A percentile compares a stretch with the other conserved stretches of the same genome.
Conservation (phyloP, 305 asterid species). For the Fraxinus greggii region DNA sequence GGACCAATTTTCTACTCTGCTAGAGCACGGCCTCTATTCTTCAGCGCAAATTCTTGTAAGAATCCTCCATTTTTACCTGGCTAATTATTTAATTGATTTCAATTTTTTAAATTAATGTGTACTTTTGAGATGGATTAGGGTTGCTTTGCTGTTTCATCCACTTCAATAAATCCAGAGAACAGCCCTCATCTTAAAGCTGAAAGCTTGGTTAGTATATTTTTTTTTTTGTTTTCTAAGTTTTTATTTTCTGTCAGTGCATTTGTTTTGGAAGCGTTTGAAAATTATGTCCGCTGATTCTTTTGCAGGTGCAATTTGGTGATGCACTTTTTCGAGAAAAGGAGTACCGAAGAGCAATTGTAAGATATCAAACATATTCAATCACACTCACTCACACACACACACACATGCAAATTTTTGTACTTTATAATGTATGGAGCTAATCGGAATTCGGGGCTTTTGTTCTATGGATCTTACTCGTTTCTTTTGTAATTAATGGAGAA, state of each 20-base stretch:
- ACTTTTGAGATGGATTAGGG: slow-evolving; percentile 50
- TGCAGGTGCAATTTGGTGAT: slow-evolving; percentile 83
- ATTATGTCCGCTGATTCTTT: slow-evolving; percentile 13
- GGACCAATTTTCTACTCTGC: slow-evolving; percentile 67
- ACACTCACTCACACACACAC: too few species aligned
- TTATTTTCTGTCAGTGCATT: slow-evolving; percentile 9
- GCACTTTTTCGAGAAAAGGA: slow-evolving; percentile 74
- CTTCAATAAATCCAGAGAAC: slow-evolving; percentile 62
- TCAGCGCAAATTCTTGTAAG: slow-evolving; percentile 89
- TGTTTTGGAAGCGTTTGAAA: slow-evolving; percentile 23
- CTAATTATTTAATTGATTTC: slow-evolving; percentile 1
- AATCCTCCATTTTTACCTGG: background rate
- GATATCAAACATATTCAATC: slow-evolving; percentile 30
- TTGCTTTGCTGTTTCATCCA: slow-evolving; percentile 84
- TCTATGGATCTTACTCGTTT: background rate
- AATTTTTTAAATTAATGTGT: slow-evolving; percentile 5
- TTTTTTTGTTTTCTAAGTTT: background rate
- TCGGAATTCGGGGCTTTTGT: background rate
- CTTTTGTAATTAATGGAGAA: background rate
- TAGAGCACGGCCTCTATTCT: slow-evolving; percentile 79
- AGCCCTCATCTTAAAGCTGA: slow-evolving; percentile 85
- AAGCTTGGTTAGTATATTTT: slow-evolving; percentile 54
- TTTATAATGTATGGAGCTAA: slow-evolving; percentile 7
- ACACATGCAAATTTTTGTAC: slow-evolving; percentile 1
- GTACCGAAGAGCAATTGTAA: slow-evolving; percentile 82